Percentiles rank a stretch among this genome's conserved stretches.
Evolutionary conservation across 164 flowering plant genomes (phyloP).

Genomic region (Chimonanthus praecox): DNA sequence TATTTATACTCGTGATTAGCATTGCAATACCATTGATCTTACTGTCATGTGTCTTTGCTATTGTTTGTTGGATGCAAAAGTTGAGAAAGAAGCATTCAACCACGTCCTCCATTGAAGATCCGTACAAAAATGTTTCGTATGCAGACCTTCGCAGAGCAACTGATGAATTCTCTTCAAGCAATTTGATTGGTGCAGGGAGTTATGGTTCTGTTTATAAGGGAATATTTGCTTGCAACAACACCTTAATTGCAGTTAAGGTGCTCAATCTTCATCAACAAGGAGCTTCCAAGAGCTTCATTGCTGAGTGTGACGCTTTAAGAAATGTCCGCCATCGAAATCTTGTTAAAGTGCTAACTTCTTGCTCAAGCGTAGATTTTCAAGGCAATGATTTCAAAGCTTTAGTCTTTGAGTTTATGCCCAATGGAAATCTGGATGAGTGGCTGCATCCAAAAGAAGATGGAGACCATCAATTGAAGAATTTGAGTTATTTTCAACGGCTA

Average conservation of each 20-base stretch:
- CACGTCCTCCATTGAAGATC: not conserved
- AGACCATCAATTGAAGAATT: not conserved
- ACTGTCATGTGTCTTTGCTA: not conserved
- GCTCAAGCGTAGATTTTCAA: conserved; percentile 7
- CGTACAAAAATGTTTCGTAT: not conserved
- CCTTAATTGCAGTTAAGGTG: conserved; percentile 7
- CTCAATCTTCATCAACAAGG: not conserved
- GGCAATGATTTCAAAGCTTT: conserved; percentile 10
- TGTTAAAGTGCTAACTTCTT: conserved; percentile 1
- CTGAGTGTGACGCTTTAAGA: conserved; percentile 3
- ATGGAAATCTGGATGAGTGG: conserved; percentile 4
- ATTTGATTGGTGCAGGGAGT: conserved; percentile 9
- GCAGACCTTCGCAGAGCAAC: conserved; percentile 5
- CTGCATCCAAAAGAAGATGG: not conserved
- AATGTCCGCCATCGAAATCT: conserved; percentile 8
- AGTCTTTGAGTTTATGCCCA: conserved; percentile 4
- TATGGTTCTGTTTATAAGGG: conserved; percentile 7
- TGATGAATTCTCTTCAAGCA: not conserved
- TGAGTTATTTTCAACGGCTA: not conserved
- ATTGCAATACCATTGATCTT: not conserved
- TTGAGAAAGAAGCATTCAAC: not conserved
- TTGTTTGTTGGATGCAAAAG: not conserved
- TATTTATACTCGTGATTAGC: not conserved
- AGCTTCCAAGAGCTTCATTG: conserved; percentile 1
- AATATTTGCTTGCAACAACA: not conserved